Evolutionary conservation across 495 filamentous ascomycete genomes (phyloP).

Genomic region (Penicillium longicatenatum): DNA sequence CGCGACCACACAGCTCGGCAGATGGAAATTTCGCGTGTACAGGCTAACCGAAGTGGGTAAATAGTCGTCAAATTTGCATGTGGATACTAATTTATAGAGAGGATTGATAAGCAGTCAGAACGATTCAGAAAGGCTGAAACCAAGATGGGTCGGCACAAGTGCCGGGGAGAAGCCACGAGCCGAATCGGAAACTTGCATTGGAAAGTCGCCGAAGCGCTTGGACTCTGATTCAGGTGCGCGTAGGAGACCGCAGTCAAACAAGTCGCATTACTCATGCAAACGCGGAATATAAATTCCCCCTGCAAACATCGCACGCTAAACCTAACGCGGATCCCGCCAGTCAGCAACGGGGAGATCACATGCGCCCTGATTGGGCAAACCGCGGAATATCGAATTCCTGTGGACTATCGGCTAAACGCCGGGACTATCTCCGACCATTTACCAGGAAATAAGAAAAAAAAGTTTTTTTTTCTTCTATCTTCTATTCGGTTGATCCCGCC

Average conservation of each 20-base stretch:
- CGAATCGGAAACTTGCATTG: background rate
- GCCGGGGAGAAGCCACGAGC: too few relatives aligned
- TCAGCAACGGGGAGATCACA: too few relatives aligned
- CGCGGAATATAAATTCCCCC: constrained; percentile 20
- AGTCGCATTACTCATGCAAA: constrained; percentile 1
- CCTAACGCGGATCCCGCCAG: constrained; percentile 5
- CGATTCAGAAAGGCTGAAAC: background rate
- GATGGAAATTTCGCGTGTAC: background rate
- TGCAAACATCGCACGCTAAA: background rate
- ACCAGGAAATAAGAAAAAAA: background rate
- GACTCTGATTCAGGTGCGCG: background rate
- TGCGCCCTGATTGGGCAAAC: too few relatives aligned
- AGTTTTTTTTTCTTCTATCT: background rate
- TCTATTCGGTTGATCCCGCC: constrained; percentile 12
- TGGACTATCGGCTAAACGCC: constrained; percentile 21
- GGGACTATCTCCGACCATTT: constrained; percentile 18
- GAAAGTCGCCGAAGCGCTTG: background rate
- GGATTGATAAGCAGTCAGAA: constrained; percentile 1
- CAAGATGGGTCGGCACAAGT: too few relatives aligned
- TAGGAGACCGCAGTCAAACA: too few relatives aligned
- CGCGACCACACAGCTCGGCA: background rate
- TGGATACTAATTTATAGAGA: background rate
- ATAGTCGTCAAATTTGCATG: background rate
- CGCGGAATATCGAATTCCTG: background rate
- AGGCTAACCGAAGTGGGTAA: background rate